Evolutionary conservation across 495 filamentous ascomycete species (phyloP).

Genomic region (Lindgomyces ingoldianus): DNA sequence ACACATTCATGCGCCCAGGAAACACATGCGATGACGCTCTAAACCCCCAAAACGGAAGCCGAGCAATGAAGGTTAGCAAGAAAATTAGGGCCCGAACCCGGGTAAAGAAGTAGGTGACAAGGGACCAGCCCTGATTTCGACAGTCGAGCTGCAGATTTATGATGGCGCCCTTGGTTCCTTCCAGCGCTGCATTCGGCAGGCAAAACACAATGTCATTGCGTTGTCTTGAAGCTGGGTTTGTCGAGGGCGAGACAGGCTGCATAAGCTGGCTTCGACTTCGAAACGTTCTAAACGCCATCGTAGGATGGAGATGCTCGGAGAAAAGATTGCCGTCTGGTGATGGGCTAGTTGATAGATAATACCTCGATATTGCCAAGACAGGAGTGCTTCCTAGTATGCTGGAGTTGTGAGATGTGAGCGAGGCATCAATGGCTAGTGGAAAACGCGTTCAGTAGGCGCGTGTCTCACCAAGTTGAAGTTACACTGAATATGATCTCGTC

Average conservation of each 20-base stretch:
- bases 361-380: not conserved
- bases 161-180: not conserved
- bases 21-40: not conserved
- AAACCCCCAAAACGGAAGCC: not conserved
- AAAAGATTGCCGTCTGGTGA: no score
- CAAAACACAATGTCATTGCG: not conserved
- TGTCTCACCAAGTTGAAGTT: not conserved
- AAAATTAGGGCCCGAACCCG: not conserved
- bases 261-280: not conserved
- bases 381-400: not conserved
- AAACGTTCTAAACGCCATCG: no score
- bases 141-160: not conserved
- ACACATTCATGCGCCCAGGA: conserved; percentile 1
- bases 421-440: not conserved
- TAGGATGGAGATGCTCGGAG: no score
- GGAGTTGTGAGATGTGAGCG: not conserved
- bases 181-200: not conserved
- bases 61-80: not conserved
- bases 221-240: not conserved
- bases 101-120: conserved; percentile 26
- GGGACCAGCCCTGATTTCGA: conserved; percentile 13
- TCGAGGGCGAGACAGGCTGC: not conserved
- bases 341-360: not conserved
- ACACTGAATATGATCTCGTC: not conserved
- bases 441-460: not conserved